Base-by-base conservation (phyloP, 2,329 filamentous ascomycete species). In the Calonectria fujianensis region DNA sequence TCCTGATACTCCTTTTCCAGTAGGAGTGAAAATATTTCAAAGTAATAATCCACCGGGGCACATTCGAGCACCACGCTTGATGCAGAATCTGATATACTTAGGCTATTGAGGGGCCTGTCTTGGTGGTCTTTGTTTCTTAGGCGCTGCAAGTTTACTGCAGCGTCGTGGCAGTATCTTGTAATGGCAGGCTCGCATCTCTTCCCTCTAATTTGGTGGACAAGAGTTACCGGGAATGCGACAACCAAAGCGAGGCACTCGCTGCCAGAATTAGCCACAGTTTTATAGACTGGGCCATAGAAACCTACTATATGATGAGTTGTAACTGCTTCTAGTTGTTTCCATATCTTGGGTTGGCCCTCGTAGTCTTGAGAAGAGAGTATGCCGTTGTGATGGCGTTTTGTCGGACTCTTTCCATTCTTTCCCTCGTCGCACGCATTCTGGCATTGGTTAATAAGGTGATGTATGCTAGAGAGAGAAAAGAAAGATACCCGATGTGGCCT, bases 161-260 rank as follows among this genome's bases (percentile, higher is more conserved):
- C 74, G 13, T 80, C 72, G 7, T 67, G 73, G 61, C 82, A 82
- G 65, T 78, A 79, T 29, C 66, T 74, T n/a, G 78, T 73, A 2
- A 83, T 72, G 8, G 72, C 76, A 1, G 80, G 81, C 61, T 83
- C 80, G 67, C 76, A 80, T 0, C 73, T 77, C 32, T 81, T 82
- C 24, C 75, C 75, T 24, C 72, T 64, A 9, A 82, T 70, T 37
- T 81, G 77, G 10, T 82, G 78, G 0, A 78, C 32, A 6, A 83
- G 41, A 10, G 79, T 78, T 1, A 83, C 81, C 1, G 81, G 81
- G 65, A 72, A 82, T 10, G 80, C 82, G 1, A 74, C 73, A 1
- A 79, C n/a, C 5, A 83, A 76, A 14, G 77, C 74, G 32, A 83
- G 72, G 35, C 80, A 83, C 74, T 82, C 79, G 51, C 82, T 83